phyloP scores from a whole-genome alignment of 176 grass and related monocot species.

The Aegilops bicornis region DNA sequence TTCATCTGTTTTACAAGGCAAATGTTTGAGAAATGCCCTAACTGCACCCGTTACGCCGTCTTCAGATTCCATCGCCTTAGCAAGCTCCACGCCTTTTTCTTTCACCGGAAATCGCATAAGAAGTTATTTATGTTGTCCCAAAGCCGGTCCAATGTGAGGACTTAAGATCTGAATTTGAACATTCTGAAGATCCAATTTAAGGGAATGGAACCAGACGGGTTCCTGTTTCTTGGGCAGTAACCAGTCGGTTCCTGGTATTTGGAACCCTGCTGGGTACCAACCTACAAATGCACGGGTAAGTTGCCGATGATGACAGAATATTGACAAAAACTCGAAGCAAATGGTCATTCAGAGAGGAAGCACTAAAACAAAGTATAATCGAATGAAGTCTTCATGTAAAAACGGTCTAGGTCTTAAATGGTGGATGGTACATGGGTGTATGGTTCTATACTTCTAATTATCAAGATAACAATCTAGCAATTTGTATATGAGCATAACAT shows the following conservation, averaged over 20 bases:
- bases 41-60: constrained; percentile 81
- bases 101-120: constrained; percentile 53
- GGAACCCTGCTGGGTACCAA: not conserved
- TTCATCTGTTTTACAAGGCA: constrained; percentile 52
- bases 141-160: not conserved
- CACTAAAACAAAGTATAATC: not conserved
- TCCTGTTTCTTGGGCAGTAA: not conserved
- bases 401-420: not conserved
- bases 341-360: not conserved
- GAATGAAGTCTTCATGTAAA: not conserved
- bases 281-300: not conserved
- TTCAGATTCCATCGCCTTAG: constrained; percentile 79
- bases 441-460: not conserved
- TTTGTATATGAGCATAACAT: not conserved
- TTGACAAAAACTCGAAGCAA: not conserved
- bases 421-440: not conserved
- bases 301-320: not conserved
- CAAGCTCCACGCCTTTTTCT: constrained; percentile 61
- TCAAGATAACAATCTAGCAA: not conserved
- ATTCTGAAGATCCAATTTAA: not conserved
- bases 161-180: not conserved
- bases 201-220: not conserved
- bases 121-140: not conserved
- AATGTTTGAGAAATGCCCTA: constrained; percentile 79
- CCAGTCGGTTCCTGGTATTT: not conserved